Conservation (phyloP, 345 rosid species). For the Turnera subulata region DNA sequence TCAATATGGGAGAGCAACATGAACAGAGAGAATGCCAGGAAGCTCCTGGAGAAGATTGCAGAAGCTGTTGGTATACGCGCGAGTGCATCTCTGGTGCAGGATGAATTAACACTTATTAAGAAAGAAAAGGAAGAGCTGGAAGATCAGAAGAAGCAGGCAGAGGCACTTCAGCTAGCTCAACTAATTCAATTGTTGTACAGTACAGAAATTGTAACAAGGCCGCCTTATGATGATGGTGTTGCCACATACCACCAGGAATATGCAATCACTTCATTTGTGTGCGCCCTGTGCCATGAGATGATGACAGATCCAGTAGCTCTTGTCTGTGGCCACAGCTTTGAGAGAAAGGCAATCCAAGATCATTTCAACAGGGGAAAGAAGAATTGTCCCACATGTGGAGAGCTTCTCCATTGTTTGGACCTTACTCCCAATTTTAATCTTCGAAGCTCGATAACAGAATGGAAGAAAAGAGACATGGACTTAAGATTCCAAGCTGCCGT, state of each 20-base stretch:
- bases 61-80: conserved; percentile 37
- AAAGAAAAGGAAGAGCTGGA: conserved; percentile 46
- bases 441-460: conserved; percentile 40
- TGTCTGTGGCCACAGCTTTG: conserved; percentile 49
- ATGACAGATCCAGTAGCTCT: conserved; percentile 50
- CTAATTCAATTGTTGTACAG: conserved; percentile 38
- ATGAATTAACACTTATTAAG: conserved; percentile 41
- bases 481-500: conserved; percentile 35
- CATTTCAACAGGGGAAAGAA: conserved; percentile 31
- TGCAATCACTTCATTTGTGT: conserved; percentile 34
- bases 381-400: conserved; percentile 41
- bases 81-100: conserved; percentile 26
- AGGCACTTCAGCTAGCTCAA: conserved; percentile 44
- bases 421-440: conserved; percentile 43
- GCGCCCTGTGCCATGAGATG: conserved; percentile 42
- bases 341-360: conserved; percentile 41
- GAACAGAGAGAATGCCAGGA: conserved; percentile 28
- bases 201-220: conserved; percentile 30
- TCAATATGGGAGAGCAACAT: conserved; percentile 20
- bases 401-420: conserved; percentile 31
- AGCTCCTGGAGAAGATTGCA: conserved; percentile 40
- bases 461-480: conserved; percentile 41
- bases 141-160: conserved; percentile 46
- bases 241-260: conserved; percentile 15
- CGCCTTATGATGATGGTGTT: conserved; percentile 17